Percentiles rank a stretch among this genome's conserved stretches.
phyloP scores from a whole-genome alignment of 495 filamentous ascomycete species.

The Daldinia grandis region DNA sequence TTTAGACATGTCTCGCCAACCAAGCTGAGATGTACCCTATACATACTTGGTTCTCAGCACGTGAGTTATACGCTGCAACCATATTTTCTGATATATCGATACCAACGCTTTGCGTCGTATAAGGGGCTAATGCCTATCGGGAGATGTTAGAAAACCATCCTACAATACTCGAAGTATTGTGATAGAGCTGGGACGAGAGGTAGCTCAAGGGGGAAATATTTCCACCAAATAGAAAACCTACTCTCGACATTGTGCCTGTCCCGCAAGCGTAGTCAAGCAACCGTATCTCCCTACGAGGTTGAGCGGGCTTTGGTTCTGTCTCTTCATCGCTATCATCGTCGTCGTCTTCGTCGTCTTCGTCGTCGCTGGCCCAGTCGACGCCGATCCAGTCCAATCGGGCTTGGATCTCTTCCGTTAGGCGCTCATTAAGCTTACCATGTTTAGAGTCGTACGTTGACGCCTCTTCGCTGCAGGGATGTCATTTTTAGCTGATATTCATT shows the following conservation, averaged over 20 bases:
- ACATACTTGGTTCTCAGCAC: constrained; percentile 55
- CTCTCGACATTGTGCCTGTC: constrained; percentile 68
- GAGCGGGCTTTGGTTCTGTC: not conserved
- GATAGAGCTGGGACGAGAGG: not conserved
- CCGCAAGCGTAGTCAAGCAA: constrained; percentile 82
- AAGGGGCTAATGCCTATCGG: constrained; percentile 64
- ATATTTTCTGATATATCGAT: constrained; percentile 75
- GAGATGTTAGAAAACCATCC: constrained; percentile 10
- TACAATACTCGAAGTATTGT: not conserved
- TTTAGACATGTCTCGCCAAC: not conserved
- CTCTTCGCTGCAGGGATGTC: constrained; percentile 44
- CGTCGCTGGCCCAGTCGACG: constrained; percentile 59
- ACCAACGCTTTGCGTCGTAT: constrained; percentile 67
- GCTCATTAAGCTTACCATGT: constrained; percentile 50
- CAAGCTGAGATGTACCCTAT: not conserved
- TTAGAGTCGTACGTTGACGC: constrained; percentile 53
- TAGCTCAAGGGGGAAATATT: not conserved
- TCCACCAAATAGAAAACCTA: constrained; percentile 41
- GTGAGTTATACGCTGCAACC: constrained; percentile 65
- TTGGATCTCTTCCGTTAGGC: constrained; percentile 58
- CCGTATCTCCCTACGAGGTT: constrained; percentile 58
- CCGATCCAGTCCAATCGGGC: constrained; percentile 68
- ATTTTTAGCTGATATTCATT: constrained; percentile 23
- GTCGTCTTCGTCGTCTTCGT: constrained; percentile 37
- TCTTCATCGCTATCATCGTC: constrained; percentile 51